Evolutionary conservation across 306 rosid species (phyloP), one percentile per base, ranked within the genome.

Genomic region (Lupinus albus): DNA sequence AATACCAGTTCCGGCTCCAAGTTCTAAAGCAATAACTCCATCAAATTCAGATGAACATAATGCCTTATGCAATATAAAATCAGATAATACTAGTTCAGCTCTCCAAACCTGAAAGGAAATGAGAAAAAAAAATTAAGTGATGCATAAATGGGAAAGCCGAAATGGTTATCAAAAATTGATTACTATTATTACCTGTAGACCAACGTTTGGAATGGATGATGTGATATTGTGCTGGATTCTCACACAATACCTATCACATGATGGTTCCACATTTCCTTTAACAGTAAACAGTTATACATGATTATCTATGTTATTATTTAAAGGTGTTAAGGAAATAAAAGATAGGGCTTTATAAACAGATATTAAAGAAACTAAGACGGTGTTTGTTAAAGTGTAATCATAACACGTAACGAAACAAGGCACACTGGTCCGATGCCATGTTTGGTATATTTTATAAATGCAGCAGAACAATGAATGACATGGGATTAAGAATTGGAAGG

Each of bases 1-100:
- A 46, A 62, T 35, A 87, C 96, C 93, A 70, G 96, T 89, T 79
- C 96, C 96, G 33, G 93, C 98, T 33, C 95, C 98, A 75, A 92
- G 89, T 61, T 92, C 96, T 67, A 92, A 52, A 10, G 91, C 86
- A 10, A 71, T 65, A 21, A 74, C 78, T 63, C 93, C 89, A 47
- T 80, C 68, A 69, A 87, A 80, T 44, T 92, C 86, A 39, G 93
- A 77, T 25, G 95, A 86, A 58, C 79, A 81, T 30, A 63, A 52
- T 72, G 83, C 72, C 76, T 78, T 87, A 74, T 86, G 88, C 82
- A 89, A 79, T 32, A 87, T 64, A 77, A 92, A 89, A 89, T 92
- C 98, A 68, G 93, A 77, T 53, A 93, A 76, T 7, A 80, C 82
- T 4, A 92, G 78, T 51, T 84, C 95, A 59, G 94, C 96, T 79